Conservation (phyloP, 345 rosid genomes). For the Aurinia saxatilis region DNA sequence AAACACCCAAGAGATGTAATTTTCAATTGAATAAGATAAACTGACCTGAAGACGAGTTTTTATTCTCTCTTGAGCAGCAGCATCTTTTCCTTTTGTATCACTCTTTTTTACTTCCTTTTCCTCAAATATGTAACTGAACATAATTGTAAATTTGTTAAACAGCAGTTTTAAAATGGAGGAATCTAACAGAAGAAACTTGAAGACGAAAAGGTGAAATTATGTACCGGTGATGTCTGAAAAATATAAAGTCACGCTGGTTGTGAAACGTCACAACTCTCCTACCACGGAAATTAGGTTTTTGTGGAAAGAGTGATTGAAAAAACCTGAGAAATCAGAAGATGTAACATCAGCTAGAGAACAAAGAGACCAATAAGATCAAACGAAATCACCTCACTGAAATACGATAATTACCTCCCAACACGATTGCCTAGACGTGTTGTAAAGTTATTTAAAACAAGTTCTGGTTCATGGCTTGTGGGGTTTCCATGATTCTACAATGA, state of each 20-base stretch:
- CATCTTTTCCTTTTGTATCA: slow-evolving; percentile 45
- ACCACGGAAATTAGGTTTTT: slow-evolving; percentile 73
- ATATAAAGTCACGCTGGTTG: slow-evolving; percentile 91
- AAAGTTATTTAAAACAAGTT: slow-evolving; percentile 78
- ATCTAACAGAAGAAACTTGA: background rate
- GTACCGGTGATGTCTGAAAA: slow-evolving; percentile 92
- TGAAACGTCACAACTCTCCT: slow-evolving; percentile 92
- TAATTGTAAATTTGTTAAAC: background rate
- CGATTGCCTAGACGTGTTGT: slow-evolving; percentile 92
- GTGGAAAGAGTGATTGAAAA: slow-evolving; percentile 82
- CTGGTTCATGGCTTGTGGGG: slow-evolving; percentile 89
- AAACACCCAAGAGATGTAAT: background rate
- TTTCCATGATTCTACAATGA: slow-evolving; percentile 72
- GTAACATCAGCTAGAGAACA: background rate
- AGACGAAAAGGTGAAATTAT: background rate
- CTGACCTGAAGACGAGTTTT: slow-evolving; percentile 81
- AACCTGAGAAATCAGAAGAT: slow-evolving; percentile 35
- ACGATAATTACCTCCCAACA: slow-evolving; percentile 56
- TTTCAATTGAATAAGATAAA: background rate
- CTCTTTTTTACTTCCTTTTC: slow-evolving; percentile 49
- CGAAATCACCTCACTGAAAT: background rate
- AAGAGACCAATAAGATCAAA: background rate
- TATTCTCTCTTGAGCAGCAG: slow-evolving; percentile 41
- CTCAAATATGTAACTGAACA: slow-evolving; percentile 71
- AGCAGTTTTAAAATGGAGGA: background rate